phyloP scores from a whole-genome alignment of 805 yeast species.

The Candida arabinofermentans region DNA sequence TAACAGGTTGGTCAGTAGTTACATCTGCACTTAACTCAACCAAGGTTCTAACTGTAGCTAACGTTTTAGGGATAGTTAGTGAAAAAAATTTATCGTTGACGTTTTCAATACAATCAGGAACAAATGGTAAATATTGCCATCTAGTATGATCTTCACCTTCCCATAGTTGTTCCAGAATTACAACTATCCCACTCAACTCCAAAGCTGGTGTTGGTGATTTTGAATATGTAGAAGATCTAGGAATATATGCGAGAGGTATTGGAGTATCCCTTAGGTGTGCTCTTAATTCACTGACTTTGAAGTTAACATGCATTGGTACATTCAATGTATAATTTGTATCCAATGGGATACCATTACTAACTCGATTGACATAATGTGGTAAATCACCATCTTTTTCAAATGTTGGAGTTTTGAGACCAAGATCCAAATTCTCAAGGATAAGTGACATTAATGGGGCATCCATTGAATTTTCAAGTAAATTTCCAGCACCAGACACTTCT shows the following conservation, averaged over 20 bases:
- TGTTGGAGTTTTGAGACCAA: constrained; percentile 42
- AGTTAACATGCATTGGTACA: constrained; percentile 58
- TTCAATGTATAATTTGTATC: constrained; percentile 65
- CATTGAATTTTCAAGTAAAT: constrained; percentile 42
- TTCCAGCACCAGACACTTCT: constrained; percentile 37
- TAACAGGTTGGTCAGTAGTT: constrained; percentile 52
- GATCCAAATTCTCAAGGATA: constrained; percentile 43
- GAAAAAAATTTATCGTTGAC: constrained; percentile 44
- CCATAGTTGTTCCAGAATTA: constrained; percentile 63
- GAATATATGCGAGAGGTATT: constrained; percentile 73
- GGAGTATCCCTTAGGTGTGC: constrained; percentile 84
- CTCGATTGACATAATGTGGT: constrained; percentile 57
- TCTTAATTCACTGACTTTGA: constrained; percentile 57
- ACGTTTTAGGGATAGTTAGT: constrained; percentile 66
- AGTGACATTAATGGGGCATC: constrained; percentile 49
- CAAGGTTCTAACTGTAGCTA: constrained; percentile 70
- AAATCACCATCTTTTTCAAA: constrained; percentile 44
- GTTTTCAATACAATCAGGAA: constrained; percentile 37
- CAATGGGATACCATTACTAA: constrained; percentile 81
- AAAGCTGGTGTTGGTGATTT: constrained; percentile 14
- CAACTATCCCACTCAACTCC: constrained; percentile 55
- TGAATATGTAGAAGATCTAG: constrained; percentile 28
- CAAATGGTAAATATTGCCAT: constrained; percentile 57
- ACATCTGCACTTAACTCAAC: constrained; percentile 56
- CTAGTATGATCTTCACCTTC: constrained; percentile 51